Evolutionary conservation across 2,329 filamentous ascomycete genomes (phyloP).

Genomic region (Aspergillus aculeatus): DNA sequence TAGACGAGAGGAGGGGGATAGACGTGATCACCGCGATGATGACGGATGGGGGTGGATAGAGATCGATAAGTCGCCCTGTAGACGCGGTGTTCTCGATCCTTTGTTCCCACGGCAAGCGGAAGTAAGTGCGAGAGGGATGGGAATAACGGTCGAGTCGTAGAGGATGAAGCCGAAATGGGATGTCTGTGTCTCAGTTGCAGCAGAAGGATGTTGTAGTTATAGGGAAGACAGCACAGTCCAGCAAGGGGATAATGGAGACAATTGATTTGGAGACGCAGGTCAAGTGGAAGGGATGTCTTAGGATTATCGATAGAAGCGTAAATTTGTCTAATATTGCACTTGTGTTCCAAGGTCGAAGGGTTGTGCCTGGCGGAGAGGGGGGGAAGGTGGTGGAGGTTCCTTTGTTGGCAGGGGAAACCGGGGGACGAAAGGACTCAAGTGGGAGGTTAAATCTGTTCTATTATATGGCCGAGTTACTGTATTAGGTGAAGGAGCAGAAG

Average conservation of each 20-base stretch:
- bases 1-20: constrained; percentile 2
- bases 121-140: constrained; percentile 3
- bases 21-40: constrained; percentile 9
- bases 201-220: constrained; percentile 22
- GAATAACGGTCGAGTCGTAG: not conserved
- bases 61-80: constrained; percentile 19
- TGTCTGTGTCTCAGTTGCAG: constrained; percentile 21
- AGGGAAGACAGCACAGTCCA: constrained; percentile 17
- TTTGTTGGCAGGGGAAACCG: constrained; percentile 6
- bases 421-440: not conserved
- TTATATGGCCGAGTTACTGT: constrained; percentile 12
- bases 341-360: constrained; percentile 3
- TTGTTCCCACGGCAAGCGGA: constrained; percentile 6
- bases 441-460: not conserved
- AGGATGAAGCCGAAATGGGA: not conserved
- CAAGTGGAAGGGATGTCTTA: constrained; percentile 20
- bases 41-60: not conserved
- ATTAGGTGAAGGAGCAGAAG: constrained; percentile 13
- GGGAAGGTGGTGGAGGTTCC: not conserved
- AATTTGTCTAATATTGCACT: constrained; percentile 7
- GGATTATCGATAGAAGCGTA: constrained; percentile 12
- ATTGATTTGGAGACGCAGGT: constrained; percentile 17
- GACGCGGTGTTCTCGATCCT: constrained; percentile 16
- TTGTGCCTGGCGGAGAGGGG: constrained; percentile 2
- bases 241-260: constrained; percentile 21